These are phyloP conservation scores for Aspergillus coremiiformis DNA, from an alignment of 495 filamentous ascomycete species.

Conservation along the genomic window DNA sequence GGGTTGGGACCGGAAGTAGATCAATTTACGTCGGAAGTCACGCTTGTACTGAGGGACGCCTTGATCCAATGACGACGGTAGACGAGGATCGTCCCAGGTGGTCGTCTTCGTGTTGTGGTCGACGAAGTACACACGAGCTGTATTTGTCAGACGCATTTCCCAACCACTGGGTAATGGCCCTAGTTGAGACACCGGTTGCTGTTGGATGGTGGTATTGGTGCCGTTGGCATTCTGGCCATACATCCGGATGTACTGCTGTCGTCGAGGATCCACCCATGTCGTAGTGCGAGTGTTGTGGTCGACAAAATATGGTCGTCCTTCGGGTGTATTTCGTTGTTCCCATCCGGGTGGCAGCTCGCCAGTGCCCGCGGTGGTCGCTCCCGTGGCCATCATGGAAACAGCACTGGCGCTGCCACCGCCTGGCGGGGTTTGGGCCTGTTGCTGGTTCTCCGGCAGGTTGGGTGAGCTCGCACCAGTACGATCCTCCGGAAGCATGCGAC, in stretches of 20 bases:
- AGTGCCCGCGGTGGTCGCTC: constrained; percentile 87
- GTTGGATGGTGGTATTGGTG: constrained; percentile 80
- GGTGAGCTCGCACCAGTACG: constrained; percentile 91
- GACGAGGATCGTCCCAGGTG: constrained; percentile 96
- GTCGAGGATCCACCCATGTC: constrained; percentile 97
- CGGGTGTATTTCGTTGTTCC: constrained; percentile 92
- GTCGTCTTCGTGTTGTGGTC: constrained; percentile 99
- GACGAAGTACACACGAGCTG: constrained; percentile 95
- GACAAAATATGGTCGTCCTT: constrained; percentile 95
- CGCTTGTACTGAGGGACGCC: constrained; percentile 99
- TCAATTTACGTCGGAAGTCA: constrained; percentile 94
- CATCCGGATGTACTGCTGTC: constrained; percentile 97
- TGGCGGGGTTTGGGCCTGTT: constrained; percentile 43
- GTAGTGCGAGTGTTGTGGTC: constrained; percentile 98
- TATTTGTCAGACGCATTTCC: constrained; percentile 99
- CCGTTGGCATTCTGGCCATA: constrained; percentile 73
- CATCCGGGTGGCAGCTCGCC: constrained; percentile 93
- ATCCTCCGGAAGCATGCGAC: constrained; percentile 91
- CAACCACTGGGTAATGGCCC: constrained; percentile 96
- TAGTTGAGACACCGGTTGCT: constrained; percentile 94
- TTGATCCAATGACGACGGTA: constrained; percentile 94
- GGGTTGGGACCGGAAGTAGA: constrained; percentile 98
- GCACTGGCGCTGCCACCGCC: constrained; percentile 44
- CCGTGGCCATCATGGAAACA: constrained; percentile 87
- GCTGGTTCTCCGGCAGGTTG: constrained; percentile 59